A percentile compares a stretch with the other conserved stretches of the same genome.
These are phyloP conservation scores for Pseudogymnoascus sp. DNA, from an alignment of 2,329 filamentous ascomycete genomes.

Conservation along the genomic window DNA sequence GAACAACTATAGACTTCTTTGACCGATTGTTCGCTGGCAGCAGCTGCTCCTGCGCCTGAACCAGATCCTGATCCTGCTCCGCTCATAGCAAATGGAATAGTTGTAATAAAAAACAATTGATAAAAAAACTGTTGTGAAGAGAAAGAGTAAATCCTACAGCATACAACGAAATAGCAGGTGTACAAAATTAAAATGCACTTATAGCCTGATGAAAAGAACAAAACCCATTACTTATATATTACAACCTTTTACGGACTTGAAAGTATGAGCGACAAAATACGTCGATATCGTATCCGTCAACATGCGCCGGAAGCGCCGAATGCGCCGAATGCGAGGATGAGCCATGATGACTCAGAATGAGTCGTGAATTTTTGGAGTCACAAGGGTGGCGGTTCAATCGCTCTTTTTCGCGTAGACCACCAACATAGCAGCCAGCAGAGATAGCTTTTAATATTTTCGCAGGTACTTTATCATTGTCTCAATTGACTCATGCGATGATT, in stretches of 20 bases:
- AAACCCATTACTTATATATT: not conserved
- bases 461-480: not conserved
- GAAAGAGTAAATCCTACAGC: not conserved
- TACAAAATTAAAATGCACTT: not conserved
- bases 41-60: not conserved
- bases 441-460: too few relatives aligned
- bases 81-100: not conserved
- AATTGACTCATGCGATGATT: not conserved
- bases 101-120: not conserved
- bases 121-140: not conserved
- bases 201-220: not conserved
- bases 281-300: not conserved
- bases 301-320: not conserved
- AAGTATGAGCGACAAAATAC: not conserved
- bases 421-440: not conserved
- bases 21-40: not conserved
- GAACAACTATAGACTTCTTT: constrained; percentile 1
- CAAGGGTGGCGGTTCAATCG: not conserved
- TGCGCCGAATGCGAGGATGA: not conserved
- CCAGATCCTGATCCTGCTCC: not conserved
- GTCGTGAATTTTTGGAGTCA: not conserved
- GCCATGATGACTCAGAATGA: constrained; percentile 2
- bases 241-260: not conserved
- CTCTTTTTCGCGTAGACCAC: not conserved
- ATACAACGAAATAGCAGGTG: not conserved